Evolutionary conservation across 2,329 filamentous ascomycete species (phyloP).

Genomic region (Geosmithia flava): DNA sequence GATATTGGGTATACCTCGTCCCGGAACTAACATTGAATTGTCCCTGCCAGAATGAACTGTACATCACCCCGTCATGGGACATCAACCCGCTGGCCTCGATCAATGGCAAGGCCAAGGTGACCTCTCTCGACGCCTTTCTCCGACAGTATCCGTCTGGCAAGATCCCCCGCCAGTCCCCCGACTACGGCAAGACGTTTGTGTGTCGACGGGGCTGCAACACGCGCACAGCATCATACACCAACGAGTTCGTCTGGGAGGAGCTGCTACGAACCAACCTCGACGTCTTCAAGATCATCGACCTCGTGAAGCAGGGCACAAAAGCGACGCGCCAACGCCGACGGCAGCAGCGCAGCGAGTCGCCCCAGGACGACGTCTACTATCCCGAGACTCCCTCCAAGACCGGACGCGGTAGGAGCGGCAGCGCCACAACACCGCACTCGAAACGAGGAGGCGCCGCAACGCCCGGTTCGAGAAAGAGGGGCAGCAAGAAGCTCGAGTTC

Average conservation of each 20-base stretch:
- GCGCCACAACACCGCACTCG: slow-evolving; percentile 16
- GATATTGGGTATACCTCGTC: too few species aligned
- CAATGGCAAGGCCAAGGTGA: slow-evolving; percentile 73
- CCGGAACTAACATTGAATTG: not conserved
- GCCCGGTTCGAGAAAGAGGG: slow-evolving; percentile 20
- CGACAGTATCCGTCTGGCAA: slow-evolving; percentile 61
- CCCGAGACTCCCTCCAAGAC: slow-evolving; percentile 25
- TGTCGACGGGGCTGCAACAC: slow-evolving; percentile 85
- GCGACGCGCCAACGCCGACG: slow-evolving; percentile 31
- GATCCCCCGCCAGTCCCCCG: slow-evolving; percentile 58
- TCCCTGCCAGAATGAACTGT: slow-evolving; percentile 63
- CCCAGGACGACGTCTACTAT: slow-evolving; percentile 18
- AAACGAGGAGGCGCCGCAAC: slow-evolving; percentile 13
- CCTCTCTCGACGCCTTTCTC: slow-evolving; percentile 60
- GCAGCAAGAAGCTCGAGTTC: slow-evolving; percentile 71
- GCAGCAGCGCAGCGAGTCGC: slow-evolving; percentile 16
- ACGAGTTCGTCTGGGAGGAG: slow-evolving; percentile 88
- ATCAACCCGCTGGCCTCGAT: slow-evolving; percentile 79
- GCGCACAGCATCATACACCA: slow-evolving; percentile 78
- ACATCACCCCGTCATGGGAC: slow-evolving; percentile 80
- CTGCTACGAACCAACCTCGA: slow-evolving; percentile 55
- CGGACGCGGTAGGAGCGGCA: slow-evolving; percentile 7
- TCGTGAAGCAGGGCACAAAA: slow-evolving; percentile 63
- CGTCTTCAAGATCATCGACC: slow-evolving; percentile 52
- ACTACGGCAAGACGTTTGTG: slow-evolving; percentile 77